Percentiles rank a stretch among this genome's conserved stretches.
phyloP scores from a whole-genome alignment of 2,329 filamentous ascomycete genomes.

The Tolypocladium amazonense region DNA sequence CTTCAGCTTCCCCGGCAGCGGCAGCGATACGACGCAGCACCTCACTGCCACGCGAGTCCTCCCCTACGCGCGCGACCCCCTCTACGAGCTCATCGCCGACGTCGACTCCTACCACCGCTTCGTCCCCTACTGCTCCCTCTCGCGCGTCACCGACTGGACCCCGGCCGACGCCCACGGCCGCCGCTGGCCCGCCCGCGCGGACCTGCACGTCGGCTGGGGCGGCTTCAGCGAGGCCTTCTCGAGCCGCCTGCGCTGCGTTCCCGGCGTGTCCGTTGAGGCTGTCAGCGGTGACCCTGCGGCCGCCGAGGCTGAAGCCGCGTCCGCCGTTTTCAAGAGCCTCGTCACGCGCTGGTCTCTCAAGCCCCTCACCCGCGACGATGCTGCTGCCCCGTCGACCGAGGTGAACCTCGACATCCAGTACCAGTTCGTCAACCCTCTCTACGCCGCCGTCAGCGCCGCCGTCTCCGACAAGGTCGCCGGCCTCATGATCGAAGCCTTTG shows the following conservation, averaged over 20 bases:
- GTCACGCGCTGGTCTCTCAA: constrained; percentile 59
- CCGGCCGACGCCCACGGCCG: constrained; percentile 35
- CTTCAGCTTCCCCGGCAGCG: constrained; percentile 6
- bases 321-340: constrained; percentile 54
- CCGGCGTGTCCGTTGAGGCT: constrained; percentile 64
- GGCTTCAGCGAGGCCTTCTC: constrained; percentile 76
- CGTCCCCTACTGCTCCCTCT: constrained; percentile 81
- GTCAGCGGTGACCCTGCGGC: constrained; percentile 49
- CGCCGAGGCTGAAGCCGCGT: constrained; percentile 26
- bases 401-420: constrained; percentile 71
- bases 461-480: constrained; percentile 77
- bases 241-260: constrained; percentile 68
- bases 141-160: constrained; percentile 68
- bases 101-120: constrained; percentile 76
- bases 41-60: constrained; percentile 67
- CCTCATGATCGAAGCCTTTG: constrained; percentile 89
- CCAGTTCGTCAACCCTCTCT: constrained; percentile 80
- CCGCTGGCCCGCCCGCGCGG: constrained; percentile 62
- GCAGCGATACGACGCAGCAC: constrained; percentile 41
- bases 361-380: constrained; percentile 20
- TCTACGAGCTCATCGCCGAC: constrained; percentile 84
- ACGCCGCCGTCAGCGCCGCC: constrained; percentile 69
- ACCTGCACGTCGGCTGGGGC: constrained; percentile 77
- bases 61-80: constrained; percentile 56
- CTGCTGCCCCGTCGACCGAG: constrained; percentile 40